Evolutionary conservation across 108 stramenopile genomes (phyloP).

Genomic region (Fistulifera solaris): DNA sequence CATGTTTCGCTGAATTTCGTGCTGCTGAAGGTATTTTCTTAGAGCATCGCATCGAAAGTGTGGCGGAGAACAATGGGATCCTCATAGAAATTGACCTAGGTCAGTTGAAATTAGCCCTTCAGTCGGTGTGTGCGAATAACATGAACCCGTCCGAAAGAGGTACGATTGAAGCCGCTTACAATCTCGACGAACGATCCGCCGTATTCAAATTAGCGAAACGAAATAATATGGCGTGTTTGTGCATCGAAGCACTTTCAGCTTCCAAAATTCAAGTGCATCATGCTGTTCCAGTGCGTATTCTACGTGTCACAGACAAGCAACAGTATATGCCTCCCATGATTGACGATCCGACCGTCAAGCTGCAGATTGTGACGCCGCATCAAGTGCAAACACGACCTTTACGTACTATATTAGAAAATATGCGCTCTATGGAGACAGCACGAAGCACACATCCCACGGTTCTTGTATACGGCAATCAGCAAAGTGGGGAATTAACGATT

Average conservation of each 20-base stretch:
- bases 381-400: slow-evolving; percentile 27
- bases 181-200: not conserved
- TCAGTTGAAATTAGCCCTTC: slow-evolving; percentile 64
- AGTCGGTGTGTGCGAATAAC: slow-evolving; percentile 34
- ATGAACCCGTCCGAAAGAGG: not conserved
- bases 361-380: slow-evolving; percentile 50
- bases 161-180: not conserved
- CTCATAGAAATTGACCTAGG: slow-evolving; percentile 74
- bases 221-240: slow-evolving; percentile 65
- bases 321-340: slow-evolving; percentile 70
- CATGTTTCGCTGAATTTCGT: slow-evolving; percentile 69
- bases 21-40: slow-evolving; percentile 53
- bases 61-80: slow-evolving; percentile 73
- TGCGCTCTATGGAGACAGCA: slow-evolving; percentile 36
- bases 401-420: slow-evolving; percentile 58
- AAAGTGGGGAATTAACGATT: slow-evolving; percentile 34
- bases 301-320: slow-evolving; percentile 67
- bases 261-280: slow-evolving; percentile 70
- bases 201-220: slow-evolving; percentile 71
- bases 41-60: slow-evolving; percentile 75
- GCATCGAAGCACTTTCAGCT: slow-evolving; percentile 46
- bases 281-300: slow-evolving; percentile 75
- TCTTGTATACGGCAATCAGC: slow-evolving; percentile 18
- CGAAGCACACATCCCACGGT: not conserved
- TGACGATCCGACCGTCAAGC: slow-evolving; percentile 55